Percentiles rank a stretch among this genome's conserved stretches.
These are phyloP conservation scores for Spathaspora jeffriesii DNA, from an alignment of 1,139 yeast species.

Conservation along the genomic window DNA sequence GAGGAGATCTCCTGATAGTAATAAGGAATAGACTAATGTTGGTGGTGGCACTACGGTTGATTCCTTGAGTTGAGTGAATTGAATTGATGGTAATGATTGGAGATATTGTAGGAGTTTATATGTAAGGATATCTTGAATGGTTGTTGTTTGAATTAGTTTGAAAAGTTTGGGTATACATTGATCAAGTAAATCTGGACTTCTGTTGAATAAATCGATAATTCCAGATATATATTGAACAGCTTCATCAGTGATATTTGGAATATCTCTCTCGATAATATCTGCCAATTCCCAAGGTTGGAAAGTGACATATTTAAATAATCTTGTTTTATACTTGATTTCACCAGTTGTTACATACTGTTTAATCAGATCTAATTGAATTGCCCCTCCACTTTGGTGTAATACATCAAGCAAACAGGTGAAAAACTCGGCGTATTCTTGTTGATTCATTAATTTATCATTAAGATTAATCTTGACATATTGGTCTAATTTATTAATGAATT, in stretches of 20 bases:
- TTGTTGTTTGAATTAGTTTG: background rate
- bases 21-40: slow-evolving; percentile 31
- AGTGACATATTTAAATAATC: slow-evolving; percentile 3
- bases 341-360: slow-evolving; percentile 4
- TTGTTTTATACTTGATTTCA: slow-evolving; percentile 2
- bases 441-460: slow-evolving; percentile 3
- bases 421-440: slow-evolving; percentile 4
- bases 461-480: slow-evolving; percentile 6
- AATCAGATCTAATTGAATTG: slow-evolving; percentile 10
- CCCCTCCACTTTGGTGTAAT: slow-evolving; percentile 8
- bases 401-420: slow-evolving; percentile 4
- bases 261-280: slow-evolving; percentile 6
- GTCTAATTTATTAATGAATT: slow-evolving; percentile 7
- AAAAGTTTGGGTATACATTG: slow-evolving; percentile 6
- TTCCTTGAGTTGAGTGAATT: slow-evolving; percentile 4
- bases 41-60: slow-evolving; percentile 24
- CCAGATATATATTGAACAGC: slow-evolving; percentile 3
- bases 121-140: background rate
- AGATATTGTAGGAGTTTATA: slow-evolving; percentile 3
- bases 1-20: slow-evolving; percentile 42
- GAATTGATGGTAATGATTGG: background rate
- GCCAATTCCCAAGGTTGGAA: slow-evolving; percentile 1
- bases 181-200: background rate
- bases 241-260: background rate
- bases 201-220: slow-evolving; percentile 5